Base-by-base conservation (phyloP, 2,329 filamentous ascomycete species). In the Phaeosphaeriaceae sp. region DNA sequence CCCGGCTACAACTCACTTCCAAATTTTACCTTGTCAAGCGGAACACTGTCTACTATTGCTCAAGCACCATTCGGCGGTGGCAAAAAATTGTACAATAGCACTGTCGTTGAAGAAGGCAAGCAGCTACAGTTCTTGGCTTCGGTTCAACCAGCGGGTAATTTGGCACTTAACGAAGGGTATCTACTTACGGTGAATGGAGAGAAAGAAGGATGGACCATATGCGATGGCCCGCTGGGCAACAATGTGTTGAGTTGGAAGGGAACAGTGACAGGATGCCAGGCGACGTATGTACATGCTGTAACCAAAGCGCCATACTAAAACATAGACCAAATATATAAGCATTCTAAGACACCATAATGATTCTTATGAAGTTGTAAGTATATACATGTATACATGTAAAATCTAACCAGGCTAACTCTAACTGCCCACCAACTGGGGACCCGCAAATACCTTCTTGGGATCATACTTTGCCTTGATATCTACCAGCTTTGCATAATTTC, bases 281-380 rank as follows among this genome's bases (percentile, higher is more conserved):
- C 52, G 35, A 74, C 71, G 6, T 76, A 67, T 61, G 56, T 77
- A 21, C 74, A 76, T 48, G 75, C 72, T 36, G 74, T 75, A 15
- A 51, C 36, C 15, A 57, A 60, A 33, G 61, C 71, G 34, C 74
- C 74, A 7, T 77, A 77, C 54, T 76, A 50, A 53, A 16, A n/a
- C n/a, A 18, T 11, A 12, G 4, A 17, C 12, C 9, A 20, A 8
- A 13, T 13, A 16, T 18, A 21, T 11, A 3, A 26, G 11, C 7
- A 26, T 26, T 11, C 7, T 9, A 26, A 7, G 11, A 26, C 23
- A 26, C 11, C 7, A 6, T 11, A 26, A 11, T 11, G 23, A 26
- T 26, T 11, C 7, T 8, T 26, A 26, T 3, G 3, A 6, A 26
- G 7, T 11, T 17, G n/a, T n/a, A 7, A 17, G n/a, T 17, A 34